A percentile compares a stretch with the other conserved stretches of the same genome.
Evolutionary conservation across 1,139 yeast genomes (phyloP).

Genomic region (Kodamaea fungicola): DNA sequence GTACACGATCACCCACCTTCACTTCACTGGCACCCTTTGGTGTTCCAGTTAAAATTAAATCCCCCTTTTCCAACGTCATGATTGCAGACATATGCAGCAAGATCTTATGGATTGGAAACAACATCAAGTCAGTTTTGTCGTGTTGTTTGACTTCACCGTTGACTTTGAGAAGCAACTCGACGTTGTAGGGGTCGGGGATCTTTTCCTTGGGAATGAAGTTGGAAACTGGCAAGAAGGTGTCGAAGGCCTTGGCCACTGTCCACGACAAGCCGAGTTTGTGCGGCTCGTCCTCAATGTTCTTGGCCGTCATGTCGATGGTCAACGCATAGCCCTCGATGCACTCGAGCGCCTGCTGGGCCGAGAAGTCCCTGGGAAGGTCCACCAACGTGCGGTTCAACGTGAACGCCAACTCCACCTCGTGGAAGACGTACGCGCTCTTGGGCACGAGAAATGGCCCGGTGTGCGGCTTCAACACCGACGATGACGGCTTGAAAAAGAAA

Average conservation of each 20-base stretch:
- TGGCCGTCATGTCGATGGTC: slow-evolving; percentile 90
- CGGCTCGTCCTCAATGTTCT: slow-evolving; percentile 93
- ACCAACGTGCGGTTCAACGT: slow-evolving; percentile 61
- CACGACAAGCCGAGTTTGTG: slow-evolving; percentile 93
- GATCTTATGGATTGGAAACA: slow-evolving; percentile 79
- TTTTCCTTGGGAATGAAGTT: slow-evolving; percentile 59
- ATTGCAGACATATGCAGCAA: slow-evolving; percentile 76
- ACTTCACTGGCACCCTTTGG: slow-evolving; percentile 93
- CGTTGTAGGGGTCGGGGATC: slow-evolving; percentile 73
- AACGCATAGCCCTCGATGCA: slow-evolving; percentile 84
- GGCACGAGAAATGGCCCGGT: slow-evolving; percentile 82
- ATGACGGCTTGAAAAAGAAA: slow-evolving; percentile 83
- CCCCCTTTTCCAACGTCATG: slow-evolving; percentile 90
- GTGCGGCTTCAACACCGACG: slow-evolving; percentile 58
- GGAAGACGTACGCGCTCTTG: slow-evolving; percentile 75
- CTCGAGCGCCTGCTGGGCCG: slow-evolving; percentile 64
- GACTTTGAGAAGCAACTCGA: slow-evolving; percentile 59
- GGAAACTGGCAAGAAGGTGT: slow-evolving; percentile 86
- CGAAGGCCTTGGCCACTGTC: slow-evolving; percentile 95
- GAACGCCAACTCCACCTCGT: slow-evolving; percentile 88
- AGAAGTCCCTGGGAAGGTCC: slow-evolving; percentile 57
- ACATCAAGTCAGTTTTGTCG: slow-evolving; percentile 78
- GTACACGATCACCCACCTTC: slow-evolving; percentile 70
- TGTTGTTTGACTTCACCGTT: slow-evolving; percentile 71
- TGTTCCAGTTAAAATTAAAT: slow-evolving; percentile 91